Base-by-base conservation (phyloP, 2,329 filamentous ascomycete species). In the Nigrospora osmanthi region DNA sequence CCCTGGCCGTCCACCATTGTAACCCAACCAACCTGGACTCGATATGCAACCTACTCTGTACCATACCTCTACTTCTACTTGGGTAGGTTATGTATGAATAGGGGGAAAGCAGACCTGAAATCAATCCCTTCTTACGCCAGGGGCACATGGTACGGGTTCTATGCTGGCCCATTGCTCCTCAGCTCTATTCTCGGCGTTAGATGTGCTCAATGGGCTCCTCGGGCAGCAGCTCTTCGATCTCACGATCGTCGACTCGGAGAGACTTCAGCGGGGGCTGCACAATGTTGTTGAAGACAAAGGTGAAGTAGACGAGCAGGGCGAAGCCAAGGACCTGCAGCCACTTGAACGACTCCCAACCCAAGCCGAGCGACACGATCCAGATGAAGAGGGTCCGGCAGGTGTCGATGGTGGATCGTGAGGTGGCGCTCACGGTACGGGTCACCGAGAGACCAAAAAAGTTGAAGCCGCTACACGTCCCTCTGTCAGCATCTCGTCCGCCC, bases 361-460 rank as follows among this genome's bases (percentile, higher is more conserved):
- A 78, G 4, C 86, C 88, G 5, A 98, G 78, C 15, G 89, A 95
- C 13, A 95, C 87, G 28, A 98, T 77, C 93, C 93, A 98, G 67
- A 98, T 97, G 69, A 98, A 97, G 1, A 98, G 78, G 0, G 93
- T 98, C 35, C 91, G 83, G 73, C 90, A 97, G 1, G 93, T 98
- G 65, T 98, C 93, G 57, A 98, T 97, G 31, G 91, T 97, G 31
- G 89, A 95, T 49, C 93, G 82, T 2, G 91, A 89, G 0, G 93
- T 98, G 11, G 93, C 93, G 51, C 87, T 94, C 53, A 98, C 89
- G 50, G 70, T 83, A 48, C 88, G 81, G 1, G 93, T 98, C 10
- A 98, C 91, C 1, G 87, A 93, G 11, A 98, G 78, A 9, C 93
- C 93, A 65, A 98, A 98, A 73, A 95, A 98, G 70, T 98, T 98